Percentiles rank a stretch among this genome's conserved stretches.
Evolutionary conservation across 768 basidiomycete genomes (phyloP).

Genomic region (Cyclocybe cylindracea): DNA sequence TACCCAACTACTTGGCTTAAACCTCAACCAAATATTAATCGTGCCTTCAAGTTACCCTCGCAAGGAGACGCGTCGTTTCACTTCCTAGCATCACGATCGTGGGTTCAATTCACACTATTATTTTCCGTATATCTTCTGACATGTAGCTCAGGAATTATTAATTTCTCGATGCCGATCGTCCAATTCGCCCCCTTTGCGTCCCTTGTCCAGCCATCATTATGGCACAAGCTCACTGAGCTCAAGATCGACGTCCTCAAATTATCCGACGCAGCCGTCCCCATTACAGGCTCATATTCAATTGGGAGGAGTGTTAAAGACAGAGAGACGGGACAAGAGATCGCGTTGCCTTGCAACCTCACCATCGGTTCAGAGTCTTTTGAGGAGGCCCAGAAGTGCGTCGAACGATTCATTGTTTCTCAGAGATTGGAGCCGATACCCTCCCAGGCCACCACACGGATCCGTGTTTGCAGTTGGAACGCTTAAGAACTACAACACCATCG

Average conservation of each 20-base stretch:
- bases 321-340: constrained; percentile 72
- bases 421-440: constrained; percentile 6
- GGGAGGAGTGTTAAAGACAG: constrained; percentile 77
- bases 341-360: constrained; percentile 66
- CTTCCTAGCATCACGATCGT: too few relatives aligned
- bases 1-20: too few relatives aligned
- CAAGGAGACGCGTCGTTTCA: too few relatives aligned
- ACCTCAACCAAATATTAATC: too few relatives aligned
- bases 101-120: too few relatives aligned
- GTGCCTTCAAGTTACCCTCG: too few relatives aligned
- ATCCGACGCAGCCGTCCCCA: constrained; percentile 65
- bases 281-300: constrained; percentile 68
- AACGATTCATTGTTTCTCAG: neutral
- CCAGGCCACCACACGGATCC: constrained; percentile 49
- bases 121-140: too few relatives aligned
- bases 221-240: constrained; percentile 85
- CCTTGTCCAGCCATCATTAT: constrained; percentile 87
- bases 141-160: too few relatives aligned
- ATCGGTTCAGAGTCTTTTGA: constrained; percentile 69
- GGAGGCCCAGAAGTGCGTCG: constrained; percentile 42
- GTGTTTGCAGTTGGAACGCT: constrained; percentile 63
- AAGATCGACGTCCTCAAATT: constrained; percentile 92
- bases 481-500: constrained; percentile 97
- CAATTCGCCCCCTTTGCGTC: constrained; percentile 91
- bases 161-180: constrained; percentile 54